Base-by-base conservation (phyloP, 495 filamentous ascomycete species). In the Collariella sp. region DNA sequence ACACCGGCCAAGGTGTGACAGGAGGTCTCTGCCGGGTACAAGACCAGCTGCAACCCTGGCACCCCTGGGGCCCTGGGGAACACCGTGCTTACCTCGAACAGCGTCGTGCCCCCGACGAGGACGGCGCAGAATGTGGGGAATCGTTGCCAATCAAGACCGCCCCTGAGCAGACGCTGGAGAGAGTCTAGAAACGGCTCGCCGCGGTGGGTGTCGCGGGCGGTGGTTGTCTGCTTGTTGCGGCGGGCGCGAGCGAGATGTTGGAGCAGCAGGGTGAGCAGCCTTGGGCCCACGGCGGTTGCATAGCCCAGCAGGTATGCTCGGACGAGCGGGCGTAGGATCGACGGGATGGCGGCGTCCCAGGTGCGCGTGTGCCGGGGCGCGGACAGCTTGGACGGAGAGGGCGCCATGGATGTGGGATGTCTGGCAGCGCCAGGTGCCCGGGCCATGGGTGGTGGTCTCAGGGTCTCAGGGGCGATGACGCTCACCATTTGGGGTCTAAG, bases 121-220 rank as follows among this genome's bases (percentile, higher is more conserved):
- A 75, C 69, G 11, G 80, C 91, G 69, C 90, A 95, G 64, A 89
- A 93, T 6, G 88, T 81, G 29, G 91, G 87, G 62, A 95, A 93
- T 36, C 84, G 72, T 58, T 81, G 76, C 55, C 69, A 63, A 54
- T 76, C 76, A 31, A 80, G 60, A 33, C 75, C 77, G 19, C 69
- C 67, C 20, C 62, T 56, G 34, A 80, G 48, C 61, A 79, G 73
- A 48, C 68, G 67, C 51, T 61, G 51, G 40, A 76, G 54, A 26
- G 74, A 71, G 35, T 52, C 64, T 15, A 69, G 40, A 50, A 78
- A 77, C 46, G 67, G 65, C 31, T 72, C 60, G 33, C 46, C 52
- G 20, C 34, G 44, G 3, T 44, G 26, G 2, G 42, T 39, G 18
- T 31, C 48, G 51, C 46, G 18, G 26, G 40, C 46, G 22, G 48